Conservation (phyloP, 441 rosid species). For the Bocquillonia castaneifolia region DNA sequence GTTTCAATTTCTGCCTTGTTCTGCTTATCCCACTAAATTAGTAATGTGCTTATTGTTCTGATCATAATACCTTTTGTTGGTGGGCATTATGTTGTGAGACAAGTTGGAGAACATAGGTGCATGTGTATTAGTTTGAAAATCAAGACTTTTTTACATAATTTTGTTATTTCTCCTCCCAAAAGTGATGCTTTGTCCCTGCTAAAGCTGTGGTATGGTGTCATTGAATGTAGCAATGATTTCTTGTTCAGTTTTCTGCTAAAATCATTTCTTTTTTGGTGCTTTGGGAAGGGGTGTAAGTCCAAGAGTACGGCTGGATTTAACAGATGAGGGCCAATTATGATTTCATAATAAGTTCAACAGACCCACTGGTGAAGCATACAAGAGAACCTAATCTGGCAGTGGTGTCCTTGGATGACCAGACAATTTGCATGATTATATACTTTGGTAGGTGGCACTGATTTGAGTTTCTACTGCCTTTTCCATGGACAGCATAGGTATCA, state of each 20-base stretch:
- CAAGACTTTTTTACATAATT: background rate
- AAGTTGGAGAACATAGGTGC: background rate
- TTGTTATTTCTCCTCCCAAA: conserved; percentile 5
- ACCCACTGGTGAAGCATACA: conserved; percentile 23
- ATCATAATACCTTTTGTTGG: background rate
- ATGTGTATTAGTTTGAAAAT: background rate
- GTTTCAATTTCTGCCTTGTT: background rate
- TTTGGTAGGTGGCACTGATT: background rate
- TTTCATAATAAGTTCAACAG: conserved; percentile 4
- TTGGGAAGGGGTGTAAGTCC: conserved; percentile 26
- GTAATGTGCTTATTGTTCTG: background rate
- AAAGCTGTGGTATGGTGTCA: conserved; percentile 6
- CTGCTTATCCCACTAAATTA: background rate
- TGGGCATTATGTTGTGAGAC: background rate
- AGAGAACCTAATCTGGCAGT: conserved; percentile 24
- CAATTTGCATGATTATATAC: conserved; percentile 12
- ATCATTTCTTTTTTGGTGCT: conserved; percentile 20
- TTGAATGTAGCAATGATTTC: background rate
- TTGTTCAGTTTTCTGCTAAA: conserved; percentile 17
- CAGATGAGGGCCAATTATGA: conserved; percentile 23
- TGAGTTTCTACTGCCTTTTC: conserved; percentile 16
- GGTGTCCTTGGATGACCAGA: conserved; percentile 18
- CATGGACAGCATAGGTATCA: conserved; percentile 15
- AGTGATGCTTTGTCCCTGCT: background rate
- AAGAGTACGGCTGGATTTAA: conserved; percentile 26